Evolutionary conservation across 2,329 filamentous ascomycete genomes (phyloP).

Genomic region (Pseudocercospora cruenta): DNA sequence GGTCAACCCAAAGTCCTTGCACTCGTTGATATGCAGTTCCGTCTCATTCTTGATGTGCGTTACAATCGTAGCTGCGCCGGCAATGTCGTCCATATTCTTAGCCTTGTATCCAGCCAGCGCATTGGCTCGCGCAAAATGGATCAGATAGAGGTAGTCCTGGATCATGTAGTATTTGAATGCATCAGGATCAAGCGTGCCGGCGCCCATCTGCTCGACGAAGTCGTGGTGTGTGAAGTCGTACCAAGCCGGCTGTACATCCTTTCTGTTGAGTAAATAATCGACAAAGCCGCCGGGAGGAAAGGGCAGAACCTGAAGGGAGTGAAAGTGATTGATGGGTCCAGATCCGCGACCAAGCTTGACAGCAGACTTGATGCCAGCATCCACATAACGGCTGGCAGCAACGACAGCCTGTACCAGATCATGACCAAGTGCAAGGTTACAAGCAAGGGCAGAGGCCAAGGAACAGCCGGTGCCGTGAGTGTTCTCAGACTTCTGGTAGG

Average conservation of each 20-base stretch:
- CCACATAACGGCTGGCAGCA: constrained; percentile 70
- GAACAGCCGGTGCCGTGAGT: constrained; percentile 97
- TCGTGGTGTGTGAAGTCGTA: constrained; percentile 75
- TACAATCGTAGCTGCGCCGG: constrained; percentile 71
- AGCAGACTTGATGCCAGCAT: constrained; percentile 70
- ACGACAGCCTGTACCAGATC: constrained; percentile 64
- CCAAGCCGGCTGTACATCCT: constrained; percentile 77
- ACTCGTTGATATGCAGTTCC: constrained; percentile 79
- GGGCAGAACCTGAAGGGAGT: constrained; percentile 68
- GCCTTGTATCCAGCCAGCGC: constrained; percentile 85
- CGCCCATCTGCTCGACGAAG: constrained; percentile 77
- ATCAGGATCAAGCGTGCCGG: constrained; percentile 72
- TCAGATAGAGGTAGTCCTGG: constrained; percentile 88
- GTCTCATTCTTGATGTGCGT: constrained; percentile 79
- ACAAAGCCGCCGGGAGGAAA: constrained; percentile 78
- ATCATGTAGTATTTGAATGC: constrained; percentile 87
- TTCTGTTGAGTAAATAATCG: constrained; percentile 76
- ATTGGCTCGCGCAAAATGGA: constrained; percentile 86
- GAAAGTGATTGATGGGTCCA: constrained; percentile 78
- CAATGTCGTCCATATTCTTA: constrained; percentile 72
- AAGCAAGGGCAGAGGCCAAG: constrained; percentile 80
- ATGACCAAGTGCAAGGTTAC: constrained; percentile 67
- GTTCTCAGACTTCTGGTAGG: constrained; percentile 73
- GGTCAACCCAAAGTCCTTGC: constrained; percentile 76
- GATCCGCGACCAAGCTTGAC: constrained; percentile 66